These are phyloP conservation scores for Ricinus communis DNA, from an alignment of 345 rosid genomes.

Conservation along the genomic window DNA sequence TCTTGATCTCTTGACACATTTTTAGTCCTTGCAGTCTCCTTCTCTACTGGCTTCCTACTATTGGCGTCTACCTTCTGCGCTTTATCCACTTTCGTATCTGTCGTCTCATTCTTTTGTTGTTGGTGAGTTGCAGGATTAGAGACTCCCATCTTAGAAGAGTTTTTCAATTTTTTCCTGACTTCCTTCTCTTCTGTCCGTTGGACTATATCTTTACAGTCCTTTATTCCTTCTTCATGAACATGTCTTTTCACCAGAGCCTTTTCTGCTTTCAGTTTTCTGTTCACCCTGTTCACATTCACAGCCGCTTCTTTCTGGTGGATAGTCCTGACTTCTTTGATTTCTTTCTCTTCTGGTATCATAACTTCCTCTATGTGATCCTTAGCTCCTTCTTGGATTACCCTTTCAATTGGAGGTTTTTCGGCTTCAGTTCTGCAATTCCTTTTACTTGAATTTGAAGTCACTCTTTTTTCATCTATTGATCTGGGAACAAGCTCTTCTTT, in stretches of 20 bases:
- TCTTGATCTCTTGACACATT: slow-evolving; percentile 36
- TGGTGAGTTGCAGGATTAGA: slow-evolving; percentile 21
- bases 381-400: slow-evolving; percentile 37
- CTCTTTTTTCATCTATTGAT: slow-evolving; percentile 17
- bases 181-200: slow-evolving; percentile 37
- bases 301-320: slow-evolving; percentile 30
- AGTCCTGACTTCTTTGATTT: slow-evolving; percentile 36
- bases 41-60: slow-evolving; percentile 35
- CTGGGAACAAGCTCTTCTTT: slow-evolving; percentile 35
- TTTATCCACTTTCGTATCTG: slow-evolving; percentile 34
- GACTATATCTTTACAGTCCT: slow-evolving; percentile 25
- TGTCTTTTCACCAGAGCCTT: slow-evolving; percentile 24
- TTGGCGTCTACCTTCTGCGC: slow-evolving; percentile 27
- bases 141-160: slow-evolving; percentile 36
- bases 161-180: slow-evolving; percentile 31
- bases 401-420: slow-evolving; percentile 27
- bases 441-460: slow-evolving; percentile 17
- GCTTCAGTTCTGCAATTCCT: slow-evolving; percentile 21
- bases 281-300: slow-evolving; percentile 12
- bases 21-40: slow-evolving; percentile 40
- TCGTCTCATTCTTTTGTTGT: slow-evolving; percentile 28
- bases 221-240: slow-evolving; percentile 37
- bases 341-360: slow-evolving; percentile 39
- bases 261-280: slow-evolving; percentile 27
- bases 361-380: slow-evolving; percentile 26